phyloP scores from a whole-genome alignment of 176 grass and related monocot species.

The Carex littledalei region DNA sequence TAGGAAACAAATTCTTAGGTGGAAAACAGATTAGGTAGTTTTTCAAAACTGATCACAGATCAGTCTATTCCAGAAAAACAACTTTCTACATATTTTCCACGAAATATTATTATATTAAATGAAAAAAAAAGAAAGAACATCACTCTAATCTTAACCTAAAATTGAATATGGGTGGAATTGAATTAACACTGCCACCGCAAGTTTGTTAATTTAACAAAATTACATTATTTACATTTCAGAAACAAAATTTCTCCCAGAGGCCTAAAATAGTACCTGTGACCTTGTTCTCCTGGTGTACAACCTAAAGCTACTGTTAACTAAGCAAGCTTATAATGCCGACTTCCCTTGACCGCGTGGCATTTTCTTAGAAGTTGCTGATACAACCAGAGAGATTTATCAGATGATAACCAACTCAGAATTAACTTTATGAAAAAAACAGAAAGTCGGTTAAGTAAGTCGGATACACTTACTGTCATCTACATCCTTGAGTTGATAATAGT shows the following conservation, averaged over 20 bases:
- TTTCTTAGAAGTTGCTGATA: slow-evolving; percentile 69
- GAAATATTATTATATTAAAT: background rate
- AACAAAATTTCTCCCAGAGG: background rate
- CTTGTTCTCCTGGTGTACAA: background rate
- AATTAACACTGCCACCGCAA: background rate
- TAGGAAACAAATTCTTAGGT: no score
- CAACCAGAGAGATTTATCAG: background rate
- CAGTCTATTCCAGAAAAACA: no score
- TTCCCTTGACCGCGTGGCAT: slow-evolving; percentile 57
- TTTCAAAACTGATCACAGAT: no score
- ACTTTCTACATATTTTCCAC: background rate
- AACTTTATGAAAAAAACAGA: background rate
- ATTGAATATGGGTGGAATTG: background rate
- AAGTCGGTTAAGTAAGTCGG: background rate
- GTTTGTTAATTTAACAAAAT: slow-evolving; percentile 7
- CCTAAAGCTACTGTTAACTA: background rate
- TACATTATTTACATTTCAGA: slow-evolving; percentile 13
- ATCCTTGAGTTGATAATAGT: slow-evolving; percentile 92
- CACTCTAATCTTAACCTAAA: background rate
- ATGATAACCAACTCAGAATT: slow-evolving; percentile 9
- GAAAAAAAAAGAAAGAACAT: background rate
- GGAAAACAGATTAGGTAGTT: no score
- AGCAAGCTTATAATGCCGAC: slow-evolving; percentile 40
- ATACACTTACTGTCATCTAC: slow-evolving; percentile 70
- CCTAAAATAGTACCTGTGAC: background rate